Percentiles rank a stretch among this genome's conserved stretches.
Conservation (phyloP, 75 land plant species). For the Larix kaempferi region DNA sequence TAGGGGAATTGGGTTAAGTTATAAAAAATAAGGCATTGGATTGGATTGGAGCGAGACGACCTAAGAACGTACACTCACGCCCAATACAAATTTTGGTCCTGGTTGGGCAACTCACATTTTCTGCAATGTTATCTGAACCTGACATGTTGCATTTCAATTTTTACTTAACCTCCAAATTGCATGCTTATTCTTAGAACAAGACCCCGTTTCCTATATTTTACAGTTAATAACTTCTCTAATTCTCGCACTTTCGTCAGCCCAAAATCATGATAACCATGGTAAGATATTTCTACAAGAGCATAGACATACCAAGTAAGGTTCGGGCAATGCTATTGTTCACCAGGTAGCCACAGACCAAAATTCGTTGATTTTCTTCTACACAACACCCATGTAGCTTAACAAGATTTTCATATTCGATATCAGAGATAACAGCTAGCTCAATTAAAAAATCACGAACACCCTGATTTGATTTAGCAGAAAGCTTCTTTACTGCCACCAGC, state of each 20-base stretch:
- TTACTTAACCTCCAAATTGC: background rate
- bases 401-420: constrained; percentile 52
- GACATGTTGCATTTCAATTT: background rate
- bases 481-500: constrained; percentile 50
- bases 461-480: constrained; percentile 37
- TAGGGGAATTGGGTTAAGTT: too few relatives aligned
- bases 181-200: too few relatives aligned
- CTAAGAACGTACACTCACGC: too few relatives aligned
- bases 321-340: constrained; percentile 50
- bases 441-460: constrained; percentile 59
- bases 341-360: constrained; percentile 54
- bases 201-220: background rate
- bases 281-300: background rate
- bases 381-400: constrained; percentile 55
- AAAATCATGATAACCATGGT: background rate
- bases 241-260: background rate
- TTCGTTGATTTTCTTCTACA: constrained; percentile 37
- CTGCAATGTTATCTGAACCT: background rate
- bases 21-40: too few relatives aligned
- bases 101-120: constrained; percentile 26
- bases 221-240: background rate
- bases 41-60: too few relatives aligned
- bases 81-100: constrained; percentile 49
- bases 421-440: constrained; percentile 41
- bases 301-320: constrained; percentile 30